These are phyloP conservation scores for Periconia sp. DNA, from an alignment of 2,329 filamentous ascomycete genomes.

Conservation along the genomic window DNA sequence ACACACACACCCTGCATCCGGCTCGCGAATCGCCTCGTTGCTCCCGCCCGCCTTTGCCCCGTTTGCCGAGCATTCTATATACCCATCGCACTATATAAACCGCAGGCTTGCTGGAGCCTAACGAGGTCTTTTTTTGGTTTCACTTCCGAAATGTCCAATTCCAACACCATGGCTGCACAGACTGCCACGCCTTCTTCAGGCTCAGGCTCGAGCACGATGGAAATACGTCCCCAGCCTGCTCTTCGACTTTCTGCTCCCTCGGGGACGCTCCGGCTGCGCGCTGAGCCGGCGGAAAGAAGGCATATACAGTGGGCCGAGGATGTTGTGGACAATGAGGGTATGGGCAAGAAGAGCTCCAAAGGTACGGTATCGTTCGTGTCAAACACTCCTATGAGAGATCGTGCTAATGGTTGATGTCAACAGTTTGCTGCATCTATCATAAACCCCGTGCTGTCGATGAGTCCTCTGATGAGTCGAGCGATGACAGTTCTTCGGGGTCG, in stretches of 20 bases:
- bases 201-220: slow-evolving; percentile 29
- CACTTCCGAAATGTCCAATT: slow-evolving; percentile 77
- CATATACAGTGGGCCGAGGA: slow-evolving; percentile 91
- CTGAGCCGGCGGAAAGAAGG: slow-evolving; percentile 53
- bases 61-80: too few relatives aligned
- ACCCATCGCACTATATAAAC: slow-evolving; percentile 2
- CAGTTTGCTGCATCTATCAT: slow-evolving; percentile 99
- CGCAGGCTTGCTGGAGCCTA: slow-evolving; percentile 6
- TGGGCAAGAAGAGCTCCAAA: slow-evolving; percentile 94
- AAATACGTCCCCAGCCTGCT: slow-evolving; percentile 34
- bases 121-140: slow-evolving; percentile 77
- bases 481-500: slow-evolving; percentile 60
- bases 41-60: too few relatives aligned
- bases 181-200: slow-evolving; percentile 26
- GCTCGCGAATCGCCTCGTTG: neutral
- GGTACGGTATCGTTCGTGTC: slow-evolving; percentile 58
- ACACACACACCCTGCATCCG: neutral
- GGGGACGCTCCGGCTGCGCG: slow-evolving; percentile 49
- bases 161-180: slow-evolving; percentile 28
- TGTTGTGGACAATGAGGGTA: slow-evolving; percentile 92
- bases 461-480: slow-evolving; percentile 72
- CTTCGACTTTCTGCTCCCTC: slow-evolving; percentile 42
- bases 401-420: slow-evolving; percentile 14
- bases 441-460: slow-evolving; percentile 73
- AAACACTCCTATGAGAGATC: neutral